A percentile compares a stretch with the other conserved stretches of the same genome.
phyloP scores from a whole-genome alignment of 169 alveolate genomes.

The Theileria luwenshuni region DNA sequence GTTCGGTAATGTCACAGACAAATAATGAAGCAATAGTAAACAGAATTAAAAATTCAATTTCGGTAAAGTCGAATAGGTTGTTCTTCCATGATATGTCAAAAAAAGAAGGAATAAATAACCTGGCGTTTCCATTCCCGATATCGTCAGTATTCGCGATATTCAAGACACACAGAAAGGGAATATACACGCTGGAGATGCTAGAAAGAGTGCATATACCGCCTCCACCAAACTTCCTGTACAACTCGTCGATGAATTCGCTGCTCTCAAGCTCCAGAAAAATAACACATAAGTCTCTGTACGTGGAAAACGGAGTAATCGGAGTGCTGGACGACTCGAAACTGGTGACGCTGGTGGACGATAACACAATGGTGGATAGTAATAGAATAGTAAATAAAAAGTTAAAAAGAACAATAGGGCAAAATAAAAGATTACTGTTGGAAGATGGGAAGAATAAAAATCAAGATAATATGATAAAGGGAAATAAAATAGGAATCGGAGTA shows the following conservation, averaged over 20 bases:
- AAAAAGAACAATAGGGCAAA: neutral
- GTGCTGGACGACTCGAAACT: constrained; percentile 16
- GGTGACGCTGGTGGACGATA: neutral
- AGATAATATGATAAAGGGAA: neutral
- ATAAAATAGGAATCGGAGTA: neutral
- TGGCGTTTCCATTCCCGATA: constrained; percentile 57
- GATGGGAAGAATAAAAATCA: neutral
- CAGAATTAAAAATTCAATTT: constrained; percentile 18
- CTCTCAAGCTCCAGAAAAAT: constrained; percentile 46
- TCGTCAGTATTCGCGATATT: constrained; percentile 55
- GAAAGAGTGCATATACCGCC: constrained; percentile 59
- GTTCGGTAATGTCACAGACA: constrained; percentile 46
- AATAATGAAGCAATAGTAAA: constrained; percentile 17
- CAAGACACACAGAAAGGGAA: constrained; percentile 26
- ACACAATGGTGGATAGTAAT: neutral
- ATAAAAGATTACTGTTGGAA: neutral
- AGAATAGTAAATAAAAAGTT: neutral
- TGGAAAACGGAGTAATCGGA: constrained; percentile 40
- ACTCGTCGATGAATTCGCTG: constrained; percentile 8
- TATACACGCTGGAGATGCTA: constrained; percentile 48
- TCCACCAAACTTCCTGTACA: constrained; percentile 47
- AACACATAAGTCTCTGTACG: constrained; percentile 30
- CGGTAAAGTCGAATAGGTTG: constrained; percentile 26
- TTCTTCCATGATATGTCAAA: neutral
- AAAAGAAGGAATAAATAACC: neutral